Conservation (phyloP, 805 yeast species). For the Lachancea waltii region DNA sequence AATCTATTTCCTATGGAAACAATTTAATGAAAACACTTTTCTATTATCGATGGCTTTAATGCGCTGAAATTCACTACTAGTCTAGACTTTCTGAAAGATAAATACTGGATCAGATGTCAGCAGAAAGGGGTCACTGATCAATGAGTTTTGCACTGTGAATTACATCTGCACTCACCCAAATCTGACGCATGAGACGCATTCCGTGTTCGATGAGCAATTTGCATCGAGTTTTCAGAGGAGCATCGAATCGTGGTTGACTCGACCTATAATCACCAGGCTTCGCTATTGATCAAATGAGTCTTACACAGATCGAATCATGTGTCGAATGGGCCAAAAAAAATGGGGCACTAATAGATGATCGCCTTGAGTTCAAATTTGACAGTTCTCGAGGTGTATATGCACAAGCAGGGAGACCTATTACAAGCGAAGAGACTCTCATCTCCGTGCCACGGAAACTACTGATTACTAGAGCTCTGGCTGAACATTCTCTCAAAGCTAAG, state of each 20-base stretch:
- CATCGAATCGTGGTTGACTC: too few species aligned
- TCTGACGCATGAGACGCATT: too few species aligned
- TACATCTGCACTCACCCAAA: too few species aligned
- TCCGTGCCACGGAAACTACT: constrained; percentile 35
- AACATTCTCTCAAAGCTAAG: constrained; percentile 21
- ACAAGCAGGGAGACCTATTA: constrained; percentile 14
- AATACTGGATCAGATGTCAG: not conserved
- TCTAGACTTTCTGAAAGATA: too few species aligned
- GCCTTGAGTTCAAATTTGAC: constrained; percentile 31
- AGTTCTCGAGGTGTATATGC: constrained; percentile 34
- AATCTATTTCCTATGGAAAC: too few species aligned
- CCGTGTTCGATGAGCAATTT: not conserved
- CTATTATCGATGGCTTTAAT: too few species aligned
- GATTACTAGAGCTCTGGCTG: constrained; percentile 35
- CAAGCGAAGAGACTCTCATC: constrained; percentile 25
- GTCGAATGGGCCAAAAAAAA: constrained; percentile 36
- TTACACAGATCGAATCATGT: constrained; percentile 15
- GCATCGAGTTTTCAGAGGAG: not conserved
- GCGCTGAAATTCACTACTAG: too few species aligned
- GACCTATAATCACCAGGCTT: too few species aligned
- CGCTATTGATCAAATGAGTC: constrained; percentile 5
- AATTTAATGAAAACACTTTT: too few species aligned
- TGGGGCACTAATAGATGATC: constrained; percentile 35
- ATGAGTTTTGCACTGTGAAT: too few species aligned
- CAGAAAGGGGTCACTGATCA: not conserved